phyloP scores from a whole-genome alignment of 495 filamentous ascomycete species.

The Aspergillus sparsus region DNA sequence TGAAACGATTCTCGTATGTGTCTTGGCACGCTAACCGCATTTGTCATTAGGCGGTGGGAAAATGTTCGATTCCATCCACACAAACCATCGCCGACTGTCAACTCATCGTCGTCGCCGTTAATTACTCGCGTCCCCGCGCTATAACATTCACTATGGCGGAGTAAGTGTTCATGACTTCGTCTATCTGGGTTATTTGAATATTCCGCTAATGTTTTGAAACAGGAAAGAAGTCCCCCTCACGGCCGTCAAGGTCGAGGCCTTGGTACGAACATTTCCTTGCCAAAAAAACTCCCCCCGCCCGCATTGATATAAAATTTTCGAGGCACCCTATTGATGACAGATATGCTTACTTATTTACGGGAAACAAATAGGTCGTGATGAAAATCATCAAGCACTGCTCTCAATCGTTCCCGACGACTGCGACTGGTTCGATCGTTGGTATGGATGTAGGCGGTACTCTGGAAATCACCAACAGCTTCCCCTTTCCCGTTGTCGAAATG shows the following conservation, averaged over 20 bases:
- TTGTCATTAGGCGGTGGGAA: conserved; percentile 32
- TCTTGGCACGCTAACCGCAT: conserved; percentile 34
- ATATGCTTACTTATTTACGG: conserved; percentile 6
- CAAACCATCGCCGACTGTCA: conserved; percentile 42
- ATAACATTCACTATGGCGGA: conserved; percentile 48
- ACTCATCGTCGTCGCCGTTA: conserved; percentile 29
- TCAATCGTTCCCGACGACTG: conserved; percentile 80
- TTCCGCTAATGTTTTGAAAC: conserved; percentile 17
- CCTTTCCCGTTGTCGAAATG: conserved; percentile 84
- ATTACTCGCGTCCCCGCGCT: conserved; percentile 26
- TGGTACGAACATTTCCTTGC: conserved; percentile 54
- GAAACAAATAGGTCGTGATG: conserved; percentile 74
- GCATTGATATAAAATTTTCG: conserved; percentile 26
- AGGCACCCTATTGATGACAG: conserved; percentile 2
- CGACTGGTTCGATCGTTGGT: conserved; percentile 87
- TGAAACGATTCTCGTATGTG: not conserved
- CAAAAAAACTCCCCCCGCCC: conserved; percentile 39
- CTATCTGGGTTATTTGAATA: not conserved
- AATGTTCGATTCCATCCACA: conserved; percentile 45
- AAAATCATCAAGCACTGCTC: conserved; percentile 95
- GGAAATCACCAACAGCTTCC: conserved; percentile 92
- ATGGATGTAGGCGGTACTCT: conserved; percentile 85
- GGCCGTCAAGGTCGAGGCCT: conserved; percentile 81
- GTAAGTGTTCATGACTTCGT: conserved; percentile 28
- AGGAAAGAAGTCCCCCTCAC: conserved; percentile 66